Conservation (phyloP, 192 early-diverging fungal species). For the Funneliformis geosporum region DNA sequence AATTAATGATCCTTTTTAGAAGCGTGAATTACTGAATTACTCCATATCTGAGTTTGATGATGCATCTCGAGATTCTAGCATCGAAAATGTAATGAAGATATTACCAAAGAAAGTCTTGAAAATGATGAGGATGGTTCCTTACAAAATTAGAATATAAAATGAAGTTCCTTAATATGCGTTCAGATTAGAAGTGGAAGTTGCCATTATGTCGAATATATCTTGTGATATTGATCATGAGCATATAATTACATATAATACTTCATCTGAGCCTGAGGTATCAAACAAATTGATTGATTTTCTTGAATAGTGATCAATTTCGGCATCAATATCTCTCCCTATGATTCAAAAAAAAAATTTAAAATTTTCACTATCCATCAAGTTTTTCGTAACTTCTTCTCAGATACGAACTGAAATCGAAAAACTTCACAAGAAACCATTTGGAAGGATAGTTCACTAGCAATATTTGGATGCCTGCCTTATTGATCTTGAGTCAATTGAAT, state of each 20-base stretch:
- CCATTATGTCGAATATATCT: constrained; percentile 9
- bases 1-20: constrained; percentile 6
- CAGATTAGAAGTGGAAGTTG: constrained; percentile 4
- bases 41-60: background rate
- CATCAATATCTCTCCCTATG: constrained; percentile 27
- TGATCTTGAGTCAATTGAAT: constrained; percentile 25
- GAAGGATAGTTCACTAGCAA: constrained; percentile 31
- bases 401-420: constrained; percentile 22
- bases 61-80: too few relatives aligned
- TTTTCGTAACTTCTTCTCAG: constrained; percentile 30
- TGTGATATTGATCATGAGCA: constrained; percentile 22
- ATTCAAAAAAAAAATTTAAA: constrained; percentile 30
- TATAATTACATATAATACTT: constrained; percentile 24
- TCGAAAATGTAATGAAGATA: too few relatives aligned
- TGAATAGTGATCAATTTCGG: constrained; percentile 26
- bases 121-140: background rate
- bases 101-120: background rate
- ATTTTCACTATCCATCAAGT: constrained; percentile 29
- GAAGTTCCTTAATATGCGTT: background rate
- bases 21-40: background rate
- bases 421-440: constrained; percentile 25
- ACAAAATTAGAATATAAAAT: background rate
- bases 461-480: constrained; percentile 31
- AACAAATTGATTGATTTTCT: constrained; percentile 23
- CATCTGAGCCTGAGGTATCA: background rate